Base-by-base conservation (phyloP, 1,284 basidiomycete genomes). In the Austroboletus novae-zelandiae region DNA sequence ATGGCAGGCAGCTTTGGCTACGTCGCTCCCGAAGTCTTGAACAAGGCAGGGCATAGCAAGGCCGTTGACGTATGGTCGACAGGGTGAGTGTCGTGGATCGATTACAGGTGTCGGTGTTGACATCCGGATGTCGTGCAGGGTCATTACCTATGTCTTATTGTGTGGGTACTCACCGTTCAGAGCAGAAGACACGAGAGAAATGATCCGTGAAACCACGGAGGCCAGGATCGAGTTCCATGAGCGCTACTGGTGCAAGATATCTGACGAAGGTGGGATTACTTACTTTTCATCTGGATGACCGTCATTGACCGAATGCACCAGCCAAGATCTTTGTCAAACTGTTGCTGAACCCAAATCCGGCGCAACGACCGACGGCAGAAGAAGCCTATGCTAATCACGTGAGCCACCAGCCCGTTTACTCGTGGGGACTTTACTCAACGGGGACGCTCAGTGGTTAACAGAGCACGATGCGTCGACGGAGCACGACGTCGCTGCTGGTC, bases 111-210 rank as follows among this genome's bases (percentile, higher is more conserved):
- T 41, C 18, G 40, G 10, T 29, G 13, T 45, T 53, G 47, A 45
- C 10, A 35, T 32, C n/a, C n/a, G 27, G 13, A 13, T 40, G 37
- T 25, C 43, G 34, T 14, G 15, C 13, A 94, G 93, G 0, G 84
- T 98, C 56, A 97, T 99, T 60, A 91, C 94, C 13, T 99, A 97
- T 68, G 90, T 93, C 43, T 75, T 95, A 14, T 77, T 97, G 1
- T 96, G 94, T 62, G 94, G 94, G 3, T 97, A 97, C 71, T 86
- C 87, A 1, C 97, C 96, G 0, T 98, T 98, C 77, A 82, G 93
- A 34, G 87, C 89, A 0, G 89, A 92, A 40, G 88, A 95, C 61
- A 74, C 84, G 45, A 79, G 81, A 47, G 82, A 86, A 51, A 77
- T 98, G 45, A 78, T 91, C 44, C 79, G 82, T 32, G 94, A 98